These are phyloP conservation scores for Colletotrichum tropicicola DNA, from an alignment of 2,329 filamentous ascomycete genomes.

Conservation along the genomic window DNA sequence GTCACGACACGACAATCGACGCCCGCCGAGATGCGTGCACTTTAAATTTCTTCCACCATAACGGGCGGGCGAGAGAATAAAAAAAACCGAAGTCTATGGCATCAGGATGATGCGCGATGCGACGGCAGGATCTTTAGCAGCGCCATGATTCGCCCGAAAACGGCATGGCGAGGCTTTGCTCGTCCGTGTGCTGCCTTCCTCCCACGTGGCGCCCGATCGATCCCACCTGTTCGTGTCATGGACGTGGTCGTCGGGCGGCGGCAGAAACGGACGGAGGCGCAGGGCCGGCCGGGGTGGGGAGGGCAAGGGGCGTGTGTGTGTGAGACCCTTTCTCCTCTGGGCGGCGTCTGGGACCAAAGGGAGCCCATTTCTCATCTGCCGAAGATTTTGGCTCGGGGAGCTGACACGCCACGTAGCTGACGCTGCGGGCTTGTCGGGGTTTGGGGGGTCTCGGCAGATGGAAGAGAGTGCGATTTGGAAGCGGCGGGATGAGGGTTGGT, in stretches of 20 bases:
- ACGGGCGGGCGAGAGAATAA: too few relatives aligned
- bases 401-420: slow-evolving; percentile 17
- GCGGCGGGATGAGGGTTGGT: slow-evolving; percentile 1
- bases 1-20: not conserved
- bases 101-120: not conserved
- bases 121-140: not conserved
- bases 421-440: not conserved
- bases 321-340: not conserved
- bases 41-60: too few relatives aligned
- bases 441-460: slow-evolving; percentile 26
- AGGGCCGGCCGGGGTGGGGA: not conserved
- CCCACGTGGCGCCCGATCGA: slow-evolving; percentile 21
- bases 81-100: not conserved
- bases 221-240: slow-evolving; percentile 22
- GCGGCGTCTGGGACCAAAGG: too few relatives aligned
- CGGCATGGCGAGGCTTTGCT: not conserved
- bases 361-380: slow-evolving; percentile 28
- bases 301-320: not conserved
- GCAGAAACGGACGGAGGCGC: slow-evolving; percentile 1
- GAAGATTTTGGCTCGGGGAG: slow-evolving; percentile 16
- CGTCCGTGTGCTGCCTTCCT: not conserved
- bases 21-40: too few relatives aligned
- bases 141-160: not conserved
- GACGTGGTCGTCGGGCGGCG: too few relatives aligned
- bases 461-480: not conserved